Percentiles rank a stretch among this genome's conserved stretches.
phyloP scores from a whole-genome alignment of 352 stramenopile species.

The Phytophthora agathidicida region DNA sequence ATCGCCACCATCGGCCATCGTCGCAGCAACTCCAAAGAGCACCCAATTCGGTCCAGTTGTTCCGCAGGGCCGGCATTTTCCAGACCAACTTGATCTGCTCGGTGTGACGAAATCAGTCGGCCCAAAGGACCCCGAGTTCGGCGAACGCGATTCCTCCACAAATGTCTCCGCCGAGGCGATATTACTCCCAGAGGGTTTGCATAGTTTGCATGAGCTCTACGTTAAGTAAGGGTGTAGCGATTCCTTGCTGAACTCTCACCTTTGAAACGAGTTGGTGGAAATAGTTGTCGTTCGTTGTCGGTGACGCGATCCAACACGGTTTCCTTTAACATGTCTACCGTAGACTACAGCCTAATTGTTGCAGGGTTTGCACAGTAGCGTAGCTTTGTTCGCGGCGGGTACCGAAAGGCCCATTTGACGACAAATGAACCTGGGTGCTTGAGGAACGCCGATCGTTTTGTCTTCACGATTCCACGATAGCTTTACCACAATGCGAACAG shows the following conservation, averaged over 20 bases:
- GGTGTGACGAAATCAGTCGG: constrained; percentile 26
- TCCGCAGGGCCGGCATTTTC: constrained; percentile 11
- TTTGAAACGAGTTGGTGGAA: constrained; percentile 1
- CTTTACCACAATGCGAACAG: no score
- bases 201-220: background rate
- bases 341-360: no score
- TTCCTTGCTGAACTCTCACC: constrained; percentile 13
- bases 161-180: constrained; percentile 2
- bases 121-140: constrained; percentile 13
- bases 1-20: background rate
- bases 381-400: no score
- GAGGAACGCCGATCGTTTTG: no score
- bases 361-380: no score
- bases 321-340: no score
- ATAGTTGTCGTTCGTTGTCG: constrained; percentile 8
- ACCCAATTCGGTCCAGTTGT: constrained; percentile 23
- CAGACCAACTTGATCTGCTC: constrained; percentile 16
- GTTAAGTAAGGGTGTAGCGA: background rate
- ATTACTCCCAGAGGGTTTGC: constrained; percentile 10
- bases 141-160: constrained; percentile 16
- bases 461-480: no score
- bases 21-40: constrained; percentile 6
- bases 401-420: no score
- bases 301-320: no score
- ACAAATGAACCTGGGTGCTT: no score